Evolutionary conservation across 352 stramenopile species (phyloP).

Genomic region (Phytopythium litorale): DNA sequence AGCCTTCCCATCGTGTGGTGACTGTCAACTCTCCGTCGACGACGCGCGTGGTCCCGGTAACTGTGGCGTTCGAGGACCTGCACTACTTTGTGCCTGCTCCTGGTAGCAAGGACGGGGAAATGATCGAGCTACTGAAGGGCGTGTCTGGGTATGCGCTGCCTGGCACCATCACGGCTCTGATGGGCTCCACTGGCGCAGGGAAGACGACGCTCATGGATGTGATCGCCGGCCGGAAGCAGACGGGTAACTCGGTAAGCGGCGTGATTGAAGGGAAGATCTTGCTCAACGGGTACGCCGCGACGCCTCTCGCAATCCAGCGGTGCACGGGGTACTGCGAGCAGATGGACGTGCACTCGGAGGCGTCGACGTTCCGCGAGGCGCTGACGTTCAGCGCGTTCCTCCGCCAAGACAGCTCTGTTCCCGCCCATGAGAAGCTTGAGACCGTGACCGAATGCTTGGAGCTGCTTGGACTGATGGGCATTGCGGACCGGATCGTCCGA

Average conservation of each 20-base stretch:
- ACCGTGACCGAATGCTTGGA: constrained; percentile 31
- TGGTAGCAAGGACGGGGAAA: not conserved
- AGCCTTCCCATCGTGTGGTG: not conserved
- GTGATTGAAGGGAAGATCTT: constrained; percentile 18
- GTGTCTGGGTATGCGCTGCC: constrained; percentile 54
- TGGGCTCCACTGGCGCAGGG: constrained; percentile 70
- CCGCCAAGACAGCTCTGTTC: constrained; percentile 26
- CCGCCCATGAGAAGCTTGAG: constrained; percentile 17
- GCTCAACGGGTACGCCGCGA: constrained; percentile 20
- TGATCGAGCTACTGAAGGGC: constrained; percentile 42
- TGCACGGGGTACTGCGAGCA: constrained; percentile 56
- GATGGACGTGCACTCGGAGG: constrained; percentile 82
- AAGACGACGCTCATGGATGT: constrained; percentile 89
- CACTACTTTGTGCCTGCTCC: constrained; percentile 4
- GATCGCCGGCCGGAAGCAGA: constrained; percentile 76
- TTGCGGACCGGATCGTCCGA: constrained; percentile 31
- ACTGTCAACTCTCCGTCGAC: not conserved
- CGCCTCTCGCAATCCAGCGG: constrained; percentile 13
- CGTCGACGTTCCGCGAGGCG: constrained; percentile 84
- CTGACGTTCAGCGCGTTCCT: constrained; percentile 86
- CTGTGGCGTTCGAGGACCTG: constrained; percentile 1
- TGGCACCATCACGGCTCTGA: constrained; percentile 80
- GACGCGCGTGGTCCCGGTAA: not conserved
- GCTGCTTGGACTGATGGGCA: constrained; percentile 22
- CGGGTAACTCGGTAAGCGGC: not conserved